Evolutionary conservation across 768 basidiomycete species (phyloP), one percentile per base, ranked within the genome.

Genomic region (Hydnomerulius pinastri): DNA sequence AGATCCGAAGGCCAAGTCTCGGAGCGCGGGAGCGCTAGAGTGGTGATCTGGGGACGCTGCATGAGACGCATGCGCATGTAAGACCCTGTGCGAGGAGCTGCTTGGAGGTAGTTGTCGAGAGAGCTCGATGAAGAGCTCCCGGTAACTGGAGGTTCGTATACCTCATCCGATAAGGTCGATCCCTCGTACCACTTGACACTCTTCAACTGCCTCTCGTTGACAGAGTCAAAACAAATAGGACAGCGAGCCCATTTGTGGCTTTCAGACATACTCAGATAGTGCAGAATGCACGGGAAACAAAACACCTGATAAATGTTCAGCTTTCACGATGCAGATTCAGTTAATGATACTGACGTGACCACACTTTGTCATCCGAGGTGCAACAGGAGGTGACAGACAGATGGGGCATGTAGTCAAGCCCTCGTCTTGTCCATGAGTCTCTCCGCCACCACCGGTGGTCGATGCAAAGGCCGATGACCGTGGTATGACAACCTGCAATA

Each of bases 151-250:
- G 48, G 57, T 27, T 61, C 51, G 15, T 58, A 59, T n/a, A 62
- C 66, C 12, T 71, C 72, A 9, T 72, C 70, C 2, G 54, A 37
- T 6, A 63, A 64, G 20, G 61, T 35, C 3, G 74, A 73, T 18
- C 79, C 80, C 53, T 90, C 86, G 57, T 84, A 85, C 88, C 92
- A 98, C 63, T 89, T 92, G 65, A 98, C 95, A 48, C 80, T 82
- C 76, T 97, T 98, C 56, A 98, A 83, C 67, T 95, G 91, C 53
- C 81, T 82, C 69, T 89, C 89, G 68, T 88, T 86, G 38, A 99
- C 79, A 11, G 93, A 89, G 73, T 98, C 97, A 62, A 88, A 91
- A 69, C 97, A 99, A 43, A 99, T 93, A 3, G 97, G 97, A 66
- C 97, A 98, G 48, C 88, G 86, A 25, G 86, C 87, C 83, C 90